Evolutionary conservation across 1,139 yeast species (phyloP).

Genomic region (Lodderomyces jiufengensis): DNA sequence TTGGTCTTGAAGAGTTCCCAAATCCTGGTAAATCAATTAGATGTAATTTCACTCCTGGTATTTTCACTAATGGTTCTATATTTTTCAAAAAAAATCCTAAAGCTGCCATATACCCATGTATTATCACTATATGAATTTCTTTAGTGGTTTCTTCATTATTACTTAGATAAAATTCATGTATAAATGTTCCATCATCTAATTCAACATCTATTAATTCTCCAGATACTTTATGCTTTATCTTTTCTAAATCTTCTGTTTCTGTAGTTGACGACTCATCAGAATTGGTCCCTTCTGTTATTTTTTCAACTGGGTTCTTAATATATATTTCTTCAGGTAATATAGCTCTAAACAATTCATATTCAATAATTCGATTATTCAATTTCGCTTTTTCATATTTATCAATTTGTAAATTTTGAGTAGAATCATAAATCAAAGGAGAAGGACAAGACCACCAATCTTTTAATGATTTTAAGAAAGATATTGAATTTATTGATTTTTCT

Average conservation of each 20-base stretch:
- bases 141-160: constrained; percentile 15
- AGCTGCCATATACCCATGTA: constrained; percentile 50
- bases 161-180: constrained; percentile 38
- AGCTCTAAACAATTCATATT: constrained; percentile 34
- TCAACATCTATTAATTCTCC: constrained; percentile 30
- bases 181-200: constrained; percentile 26
- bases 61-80: constrained; percentile 31
- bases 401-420: neutral
- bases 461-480: constrained; percentile 27
- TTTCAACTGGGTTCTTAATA: constrained; percentile 18
- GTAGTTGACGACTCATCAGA: constrained; percentile 5
- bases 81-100: constrained; percentile 42
- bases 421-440: constrained; percentile 3
- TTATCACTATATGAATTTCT: constrained; percentile 28
- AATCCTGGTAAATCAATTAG: constrained; percentile 44
- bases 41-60: constrained; percentile 32
- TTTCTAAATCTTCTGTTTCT: constrained; percentile 3
- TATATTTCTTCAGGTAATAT: constrained; percentile 31
- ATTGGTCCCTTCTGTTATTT: constrained; percentile 6
- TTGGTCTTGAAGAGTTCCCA: constrained; percentile 43
- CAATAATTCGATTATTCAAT: constrained; percentile 26
- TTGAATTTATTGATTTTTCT: constrained; percentile 16
- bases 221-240: constrained; percentile 10
- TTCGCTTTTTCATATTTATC: constrained; percentile 25
- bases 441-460: constrained; percentile 38